A percentile compares a stretch with the other conserved stretches of the same genome.
Evolutionary conservation across 1,284 basidiomycete species (phyloP).

Genomic region (Rhodotorula sp.): DNA sequence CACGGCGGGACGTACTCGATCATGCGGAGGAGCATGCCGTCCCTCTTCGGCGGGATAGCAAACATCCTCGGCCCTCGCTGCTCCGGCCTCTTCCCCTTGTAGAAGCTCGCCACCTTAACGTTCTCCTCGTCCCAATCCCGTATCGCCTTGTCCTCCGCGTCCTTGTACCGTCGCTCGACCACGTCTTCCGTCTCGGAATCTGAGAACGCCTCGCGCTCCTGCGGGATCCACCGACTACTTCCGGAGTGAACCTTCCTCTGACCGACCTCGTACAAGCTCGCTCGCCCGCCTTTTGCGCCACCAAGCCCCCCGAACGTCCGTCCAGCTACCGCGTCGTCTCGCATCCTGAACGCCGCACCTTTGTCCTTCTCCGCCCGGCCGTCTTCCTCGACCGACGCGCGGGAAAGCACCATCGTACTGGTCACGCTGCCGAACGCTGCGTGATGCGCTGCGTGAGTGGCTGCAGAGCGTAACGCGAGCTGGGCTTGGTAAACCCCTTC

Average conservation of each 20-base stretch:
- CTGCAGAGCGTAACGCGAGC: slow-evolving; percentile 4
- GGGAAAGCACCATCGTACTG: slow-evolving; percentile 19
- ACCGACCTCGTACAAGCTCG: slow-evolving; percentile 21
- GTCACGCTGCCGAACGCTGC: slow-evolving; percentile 27
- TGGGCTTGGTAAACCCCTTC: slow-evolving; percentile 22
- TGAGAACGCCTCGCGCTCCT: slow-evolving; percentile 20
- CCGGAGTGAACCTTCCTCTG: background rate
- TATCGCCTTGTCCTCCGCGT: background rate
- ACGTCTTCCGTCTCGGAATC: slow-evolving; percentile 27
- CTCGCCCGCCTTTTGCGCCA: background rate
- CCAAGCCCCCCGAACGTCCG: background rate
- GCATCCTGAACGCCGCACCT: slow-evolving; percentile 20
- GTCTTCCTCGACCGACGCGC: slow-evolving; percentile 15
- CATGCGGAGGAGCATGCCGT: slow-evolving; percentile 20
- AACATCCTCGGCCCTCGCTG: slow-evolving; percentile 5
- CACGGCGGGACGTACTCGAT: slow-evolving; percentile 15
- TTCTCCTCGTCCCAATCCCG: slow-evolving; percentile 12
- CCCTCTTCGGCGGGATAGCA: slow-evolving; percentile 1
- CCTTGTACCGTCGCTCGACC: background rate
- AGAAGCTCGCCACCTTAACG: background rate
- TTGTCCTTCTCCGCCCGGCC: slow-evolving; percentile 15
- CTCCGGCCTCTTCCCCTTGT: background rate
- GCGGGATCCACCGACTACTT: background rate
- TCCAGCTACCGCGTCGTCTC: slow-evolving; percentile 13
- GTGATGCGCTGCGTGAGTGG: slow-evolving; percentile 21